These are phyloP conservation scores for Bretschneidera sinensis DNA, from an alignment of 345 rosid genomes.

Conservation along the genomic window DNA sequence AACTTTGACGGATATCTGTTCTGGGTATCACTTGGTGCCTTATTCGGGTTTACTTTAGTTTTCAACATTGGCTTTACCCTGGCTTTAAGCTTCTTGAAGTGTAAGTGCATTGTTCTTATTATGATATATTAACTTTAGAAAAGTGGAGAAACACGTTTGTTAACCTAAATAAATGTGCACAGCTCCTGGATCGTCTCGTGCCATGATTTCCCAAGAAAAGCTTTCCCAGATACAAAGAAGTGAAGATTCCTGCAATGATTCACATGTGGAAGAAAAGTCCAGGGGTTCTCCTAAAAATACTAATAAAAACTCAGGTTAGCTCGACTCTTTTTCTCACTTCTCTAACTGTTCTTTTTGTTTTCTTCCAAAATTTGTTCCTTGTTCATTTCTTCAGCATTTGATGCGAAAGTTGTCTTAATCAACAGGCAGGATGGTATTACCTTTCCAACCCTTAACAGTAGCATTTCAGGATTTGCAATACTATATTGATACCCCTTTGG, in stretches of 20 bases:
- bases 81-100: conserved; percentile 62
- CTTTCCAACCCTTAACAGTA: conserved; percentile 52
- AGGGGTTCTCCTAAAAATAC: conserved; percentile 1
- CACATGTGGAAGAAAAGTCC: conserved; percentile 3
- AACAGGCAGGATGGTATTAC: conserved; percentile 61
- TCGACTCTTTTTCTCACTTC: conserved; percentile 1
- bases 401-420: background rate
- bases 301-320: conserved; percentile 18
- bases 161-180: conserved; percentile 14
- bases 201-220: conserved; percentile 61
- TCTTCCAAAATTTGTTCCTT: background rate
- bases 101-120: conserved; percentile 33
- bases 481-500: conserved; percentile 57
- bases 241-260: conserved; percentile 22
- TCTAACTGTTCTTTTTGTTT: background rate
- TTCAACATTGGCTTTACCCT: conserved; percentile 57
- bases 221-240: conserved; percentile 43
- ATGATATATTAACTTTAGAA: background rate
- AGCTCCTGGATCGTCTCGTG: conserved; percentile 70
- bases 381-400: background rate
- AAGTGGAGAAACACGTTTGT: background rate
- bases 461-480: conserved; percentile 61
- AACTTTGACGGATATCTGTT: conserved; percentile 45
- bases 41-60: conserved; percentile 50
- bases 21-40: conserved; percentile 64